Conservation (phyloP, 495 filamentous ascomycete genomes). For the Melanomma pulvis-pyrius region DNA sequence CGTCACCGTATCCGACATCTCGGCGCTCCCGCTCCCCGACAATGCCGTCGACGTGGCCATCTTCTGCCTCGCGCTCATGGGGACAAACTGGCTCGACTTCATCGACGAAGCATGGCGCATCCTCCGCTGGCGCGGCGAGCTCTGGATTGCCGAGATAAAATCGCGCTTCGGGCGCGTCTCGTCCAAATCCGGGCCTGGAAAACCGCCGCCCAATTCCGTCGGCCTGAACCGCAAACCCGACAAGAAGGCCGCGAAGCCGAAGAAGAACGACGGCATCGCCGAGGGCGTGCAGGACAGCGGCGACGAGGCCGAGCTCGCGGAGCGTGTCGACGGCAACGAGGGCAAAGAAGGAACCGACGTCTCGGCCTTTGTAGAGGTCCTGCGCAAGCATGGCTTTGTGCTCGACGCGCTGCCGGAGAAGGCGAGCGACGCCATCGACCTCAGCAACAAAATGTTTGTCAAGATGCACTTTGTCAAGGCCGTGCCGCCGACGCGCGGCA, state of each 20-base stretch:
- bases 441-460: slow-evolving; percentile 97
- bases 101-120: slow-evolving; percentile 93
- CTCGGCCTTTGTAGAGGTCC: slow-evolving; percentile 81
- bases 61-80: slow-evolving; percentile 96
- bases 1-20: slow-evolving; percentile 85
- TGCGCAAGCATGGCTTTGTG: slow-evolving; percentile 75
- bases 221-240: slow-evolving; percentile 47
- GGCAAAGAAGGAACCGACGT: slow-evolving; percentile 75
- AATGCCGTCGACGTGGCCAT: slow-evolving; percentile 79
- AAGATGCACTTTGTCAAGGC: slow-evolving; percentile 90
- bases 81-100: slow-evolving; percentile 95
- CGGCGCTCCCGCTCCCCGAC: slow-evolving; percentile 72
- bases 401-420: slow-evolving; percentile 55
- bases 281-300: slow-evolving; percentile 42
- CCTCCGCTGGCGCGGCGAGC: slow-evolving; percentile 86
- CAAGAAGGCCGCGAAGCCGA: slow-evolving; percentile 55
- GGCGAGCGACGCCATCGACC: slow-evolving; percentile 65
- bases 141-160: slow-evolving; percentile 97
- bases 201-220: slow-evolving; percentile 54
- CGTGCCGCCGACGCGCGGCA: slow-evolving; percentile 67
- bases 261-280: slow-evolving; percentile 41
- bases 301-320: slow-evolving; percentile 32
- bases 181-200: slow-evolving; percentile 59
- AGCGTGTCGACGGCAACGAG: slow-evolving; percentile 54
- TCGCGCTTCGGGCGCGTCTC: slow-evolving; percentile 72